These are phyloP conservation scores for Fonsecaea nubica DNA, from an alignment of 2,329 filamentous ascomycete genomes.

Conservation along the genomic window DNA sequence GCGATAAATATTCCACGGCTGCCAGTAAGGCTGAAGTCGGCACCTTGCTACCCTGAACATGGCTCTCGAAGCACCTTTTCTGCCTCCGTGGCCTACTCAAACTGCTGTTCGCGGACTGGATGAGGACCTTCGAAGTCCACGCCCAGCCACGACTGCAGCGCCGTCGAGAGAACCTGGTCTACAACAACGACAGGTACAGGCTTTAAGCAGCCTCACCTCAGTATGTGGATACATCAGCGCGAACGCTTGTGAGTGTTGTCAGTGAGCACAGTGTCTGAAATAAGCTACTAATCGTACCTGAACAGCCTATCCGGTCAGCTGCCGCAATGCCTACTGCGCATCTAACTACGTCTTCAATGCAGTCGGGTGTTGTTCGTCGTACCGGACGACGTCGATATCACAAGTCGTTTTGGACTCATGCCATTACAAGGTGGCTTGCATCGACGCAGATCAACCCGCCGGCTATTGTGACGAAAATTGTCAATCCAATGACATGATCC, in stretches of 20 bases:
- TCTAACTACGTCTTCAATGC: not conserved
- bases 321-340: not conserved
- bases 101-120: not conserved
- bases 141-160: not conserved
- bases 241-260: constrained; percentile 6
- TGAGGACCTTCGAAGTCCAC: not conserved
- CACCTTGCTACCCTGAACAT: not conserved
- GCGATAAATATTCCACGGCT: not conserved
- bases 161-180: not conserved
- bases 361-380: not conserved
- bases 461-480: constrained; percentile 7
- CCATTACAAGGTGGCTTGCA: not conserved
- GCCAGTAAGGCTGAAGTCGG: not conserved
- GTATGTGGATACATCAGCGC: constrained; percentile 9
- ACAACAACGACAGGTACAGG: not conserved
- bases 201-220: constrained; percentile 5
- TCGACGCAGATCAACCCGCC: constrained; percentile 3
- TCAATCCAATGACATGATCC: constrained; percentile 14
- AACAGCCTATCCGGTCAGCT: not conserved
- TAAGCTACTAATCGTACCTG: not conserved
- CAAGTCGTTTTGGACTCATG: not conserved
- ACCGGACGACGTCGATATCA: not conserved
- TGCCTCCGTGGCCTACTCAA: not conserved
- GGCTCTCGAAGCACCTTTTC: not conserved
- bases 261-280: not conserved